Conservation (phyloP, 208 protist genomes). For the Trypanosoma melophagium region DNA sequence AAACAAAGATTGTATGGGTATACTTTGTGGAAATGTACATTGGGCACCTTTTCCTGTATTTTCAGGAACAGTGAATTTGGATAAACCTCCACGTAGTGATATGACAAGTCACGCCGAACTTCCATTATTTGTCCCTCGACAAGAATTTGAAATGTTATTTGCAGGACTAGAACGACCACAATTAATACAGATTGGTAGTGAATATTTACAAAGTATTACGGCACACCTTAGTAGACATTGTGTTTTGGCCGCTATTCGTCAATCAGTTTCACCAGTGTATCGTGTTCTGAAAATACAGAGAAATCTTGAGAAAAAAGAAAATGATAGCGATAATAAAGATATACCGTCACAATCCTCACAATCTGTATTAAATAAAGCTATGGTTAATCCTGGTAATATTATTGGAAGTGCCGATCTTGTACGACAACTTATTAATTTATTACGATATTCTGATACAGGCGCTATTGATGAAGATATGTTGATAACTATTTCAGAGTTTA, state of each 20-base stretch:
- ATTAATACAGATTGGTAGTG: slow-evolving; percentile 18
- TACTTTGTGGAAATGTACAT: slow-evolving; percentile 36
- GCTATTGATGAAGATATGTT: slow-evolving; percentile 17
- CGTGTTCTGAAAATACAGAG: slow-evolving; percentile 22
- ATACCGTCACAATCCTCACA: not conserved
- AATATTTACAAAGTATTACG: slow-evolving; percentile 26
- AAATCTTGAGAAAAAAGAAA: not conserved
- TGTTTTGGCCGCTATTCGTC: slow-evolving; percentile 32
- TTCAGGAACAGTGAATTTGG: slow-evolving; percentile 32
- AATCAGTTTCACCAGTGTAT: slow-evolving; percentile 26
- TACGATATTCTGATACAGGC: slow-evolving; percentile 48
- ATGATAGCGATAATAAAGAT: not conserved
- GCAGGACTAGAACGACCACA: slow-evolving; percentile 25
- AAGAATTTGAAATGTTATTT: slow-evolving; percentile 34
- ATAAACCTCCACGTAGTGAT: slow-evolving; percentile 20
- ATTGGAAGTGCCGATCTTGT: slow-evolving; percentile 29
- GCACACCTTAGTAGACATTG: slow-evolving; percentile 35
- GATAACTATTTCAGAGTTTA: slow-evolving; percentile 26
- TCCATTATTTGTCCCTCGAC: slow-evolving; percentile 35
- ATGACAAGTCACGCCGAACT: slow-evolving; percentile 9
- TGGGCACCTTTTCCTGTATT: slow-evolving; percentile 37
- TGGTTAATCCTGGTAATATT: slow-evolving; percentile 20
- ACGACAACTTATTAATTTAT: slow-evolving; percentile 48
- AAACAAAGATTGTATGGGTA: slow-evolving; percentile 33
- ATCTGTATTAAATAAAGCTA: not conserved